Evolutionary conservation across 2,329 filamentous ascomycete genomes (phyloP).

Genomic region (Penicillium sp.): DNA sequence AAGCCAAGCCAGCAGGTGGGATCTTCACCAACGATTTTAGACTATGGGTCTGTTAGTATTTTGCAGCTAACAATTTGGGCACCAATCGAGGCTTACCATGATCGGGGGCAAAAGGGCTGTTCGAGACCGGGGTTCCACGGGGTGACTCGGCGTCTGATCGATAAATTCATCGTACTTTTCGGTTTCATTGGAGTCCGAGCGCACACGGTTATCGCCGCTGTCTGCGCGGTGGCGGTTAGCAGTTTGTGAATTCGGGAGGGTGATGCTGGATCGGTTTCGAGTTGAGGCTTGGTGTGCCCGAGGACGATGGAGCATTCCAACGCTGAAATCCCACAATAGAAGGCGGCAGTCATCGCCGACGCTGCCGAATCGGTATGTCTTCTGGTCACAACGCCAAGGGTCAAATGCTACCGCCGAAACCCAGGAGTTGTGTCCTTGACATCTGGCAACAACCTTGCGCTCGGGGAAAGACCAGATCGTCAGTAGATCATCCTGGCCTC

Average conservation of each 20-base stretch:
- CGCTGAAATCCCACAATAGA: slow-evolving; percentile 94
- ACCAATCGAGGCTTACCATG: slow-evolving; percentile 60
- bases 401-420: slow-evolving; percentile 92
- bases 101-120: slow-evolving; percentile 89
- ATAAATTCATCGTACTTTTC: slow-evolving; percentile 42
- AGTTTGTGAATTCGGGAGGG: slow-evolving; percentile 27
- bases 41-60: slow-evolving; percentile 47
- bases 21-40: slow-evolving; percentile 80
- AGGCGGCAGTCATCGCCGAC: slow-evolving; percentile 91
- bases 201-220: slow-evolving; percentile 58
- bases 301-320: slow-evolving; percentile 91
- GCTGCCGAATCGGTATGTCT: slow-evolving; percentile 92
- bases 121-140: slow-evolving; percentile 77
- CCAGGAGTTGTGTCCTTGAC: slow-evolving; percentile 94
- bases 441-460: slow-evolving; percentile 79
- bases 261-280: slow-evolving; percentile 40
- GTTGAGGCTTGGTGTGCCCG: slow-evolving; percentile 56
- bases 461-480: slow-evolving; percentile 93
- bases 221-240: slow-evolving; percentile 62
- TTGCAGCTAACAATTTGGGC: background rate
- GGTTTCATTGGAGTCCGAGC: slow-evolving; percentile 69
- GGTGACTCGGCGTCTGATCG: slow-evolving; percentile 66
- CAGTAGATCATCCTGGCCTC: slow-evolving; percentile 91
- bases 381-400: slow-evolving; percentile 93
- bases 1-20: slow-evolving; percentile 91